Conservation (phyloP, 1,139 yeast species). For the Pichia sp. region DNA sequence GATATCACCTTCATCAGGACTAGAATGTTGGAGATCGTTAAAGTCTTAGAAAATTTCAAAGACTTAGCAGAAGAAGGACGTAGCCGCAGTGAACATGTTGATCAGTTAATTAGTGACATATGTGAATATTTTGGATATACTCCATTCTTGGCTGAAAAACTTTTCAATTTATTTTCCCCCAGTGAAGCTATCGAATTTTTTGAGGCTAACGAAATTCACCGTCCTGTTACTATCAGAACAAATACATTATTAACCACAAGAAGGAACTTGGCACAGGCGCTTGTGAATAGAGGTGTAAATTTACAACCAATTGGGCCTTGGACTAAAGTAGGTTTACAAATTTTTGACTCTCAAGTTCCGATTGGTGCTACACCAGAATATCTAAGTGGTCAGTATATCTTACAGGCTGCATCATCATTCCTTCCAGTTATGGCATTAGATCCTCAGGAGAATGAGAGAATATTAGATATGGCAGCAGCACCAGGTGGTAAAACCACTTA, state of each 20-base stretch:
- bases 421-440: constrained; percentile 96
- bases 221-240: constrained; percentile 96
- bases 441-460: constrained; percentile 93
- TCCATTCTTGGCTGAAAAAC: constrained; percentile 88
- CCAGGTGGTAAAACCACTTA: constrained; percentile 99
- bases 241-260: constrained; percentile 93
- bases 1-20: constrained; percentile 84
- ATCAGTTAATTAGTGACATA: constrained; percentile 76
- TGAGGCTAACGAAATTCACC: constrained; percentile 94
- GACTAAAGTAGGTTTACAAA: constrained; percentile 97
- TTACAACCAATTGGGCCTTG: constrained; percentile 95
- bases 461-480: constrained; percentile 98
- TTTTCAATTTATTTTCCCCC: constrained; percentile 86
- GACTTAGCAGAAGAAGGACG: constrained; percentile 80
- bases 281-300: constrained; percentile 95
- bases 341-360: constrained; percentile 97
- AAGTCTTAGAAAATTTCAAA: constrained; percentile 91
- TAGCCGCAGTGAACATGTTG: constrained; percentile 76
- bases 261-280: constrained; percentile 90
- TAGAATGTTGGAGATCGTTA: constrained; percentile 91
- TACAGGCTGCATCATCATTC: constrained; percentile 98
- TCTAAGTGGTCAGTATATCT: constrained; percentile 93
- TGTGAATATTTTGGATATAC: constrained; percentile 96
- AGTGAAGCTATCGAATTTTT: constrained; percentile 97
- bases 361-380: constrained; percentile 99